phyloP scores from a whole-genome alignment of 2,329 filamentous ascomycete genomes.

The Cladophialophora carrionii region DNA sequence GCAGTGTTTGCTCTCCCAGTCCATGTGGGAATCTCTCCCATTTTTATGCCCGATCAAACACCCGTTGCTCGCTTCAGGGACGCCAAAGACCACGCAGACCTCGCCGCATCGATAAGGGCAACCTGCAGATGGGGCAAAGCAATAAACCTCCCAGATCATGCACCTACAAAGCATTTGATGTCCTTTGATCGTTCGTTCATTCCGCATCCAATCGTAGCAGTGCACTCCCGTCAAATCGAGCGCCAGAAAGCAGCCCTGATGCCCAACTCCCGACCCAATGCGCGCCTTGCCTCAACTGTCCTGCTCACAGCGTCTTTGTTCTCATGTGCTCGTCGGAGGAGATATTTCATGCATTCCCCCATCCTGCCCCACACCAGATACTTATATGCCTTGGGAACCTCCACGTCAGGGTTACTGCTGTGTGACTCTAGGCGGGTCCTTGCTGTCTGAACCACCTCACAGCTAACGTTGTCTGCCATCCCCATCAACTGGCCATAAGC shows the following conservation, averaged over 20 bases:
- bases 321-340: conserved; percentile 61
- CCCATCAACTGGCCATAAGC: conserved; percentile 62
- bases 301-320: conserved; percentile 64
- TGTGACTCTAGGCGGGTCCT: conserved; percentile 46
- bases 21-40: conserved; percentile 25
- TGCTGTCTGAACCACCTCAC: conserved; percentile 54
- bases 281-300: conserved; percentile 56
- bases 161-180: background rate
- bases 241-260: conserved; percentile 41
- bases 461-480: conserved; percentile 65
- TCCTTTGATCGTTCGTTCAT: background rate
- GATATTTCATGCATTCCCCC: conserved; percentile 78
- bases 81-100: conserved; percentile 4
- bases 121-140: conserved; percentile 11
- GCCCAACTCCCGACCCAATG: conserved; percentile 57
- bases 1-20: conserved; percentile 29
- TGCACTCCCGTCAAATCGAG: background rate
- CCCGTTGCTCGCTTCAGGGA: background rate
- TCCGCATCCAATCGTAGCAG: background rate
- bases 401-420: conserved; percentile 40
- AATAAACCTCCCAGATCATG: background rate
- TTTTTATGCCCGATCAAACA: conserved; percentile 21
- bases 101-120: conserved; percentile 6
- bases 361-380: conserved; percentile 61
- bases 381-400: conserved; percentile 58